Conservation (phyloP, 345 rosid species). For the Corchorus olitorius region DNA sequence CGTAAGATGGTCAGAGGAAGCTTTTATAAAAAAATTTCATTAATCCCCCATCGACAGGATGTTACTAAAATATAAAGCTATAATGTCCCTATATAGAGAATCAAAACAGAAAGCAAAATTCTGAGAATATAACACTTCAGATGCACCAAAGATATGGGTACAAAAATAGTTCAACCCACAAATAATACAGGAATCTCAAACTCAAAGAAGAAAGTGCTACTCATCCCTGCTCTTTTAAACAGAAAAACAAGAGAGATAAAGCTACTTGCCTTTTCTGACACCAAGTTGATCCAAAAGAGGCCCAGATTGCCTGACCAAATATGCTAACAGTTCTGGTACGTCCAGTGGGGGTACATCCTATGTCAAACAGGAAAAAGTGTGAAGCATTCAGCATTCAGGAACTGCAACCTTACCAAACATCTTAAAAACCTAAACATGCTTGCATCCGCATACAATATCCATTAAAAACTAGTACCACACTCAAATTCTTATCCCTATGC, state of each 20-base stretch:
- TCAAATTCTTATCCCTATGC: not conserved
- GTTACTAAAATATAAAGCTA: not conserved
- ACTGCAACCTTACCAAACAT: not conserved
- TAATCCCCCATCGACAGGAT: not conserved
- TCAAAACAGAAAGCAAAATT: not conserved
- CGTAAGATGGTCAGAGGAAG: not conserved
- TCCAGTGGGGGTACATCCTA: constrained; percentile 89
- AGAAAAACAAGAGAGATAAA: not conserved
- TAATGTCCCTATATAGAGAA: not conserved
- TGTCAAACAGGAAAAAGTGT: constrained; percentile 3
- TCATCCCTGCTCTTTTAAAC: constrained; percentile 6
- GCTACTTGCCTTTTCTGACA: constrained; percentile 63
- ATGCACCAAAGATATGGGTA: not conserved
- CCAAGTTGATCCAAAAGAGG: constrained; percentile 95
- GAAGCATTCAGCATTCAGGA: constrained; percentile 17
- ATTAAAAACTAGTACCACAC: not conserved
- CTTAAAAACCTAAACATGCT: not conserved
- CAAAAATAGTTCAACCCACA: not conserved
- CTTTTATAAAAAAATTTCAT: not conserved
- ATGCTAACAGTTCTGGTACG: constrained; percentile 85
- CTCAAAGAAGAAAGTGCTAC: not conserved
- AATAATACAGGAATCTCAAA: not conserved
- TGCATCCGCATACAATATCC: not conserved
- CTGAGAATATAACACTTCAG: not conserved
- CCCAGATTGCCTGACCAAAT: constrained; percentile 84